Percentiles rank a stretch among this genome's conserved stretches.
These are phyloP conservation scores for Pseudocercospora cruenta DNA, from an alignment of 2,329 filamentous ascomycete genomes.

Conservation along the genomic window DNA sequence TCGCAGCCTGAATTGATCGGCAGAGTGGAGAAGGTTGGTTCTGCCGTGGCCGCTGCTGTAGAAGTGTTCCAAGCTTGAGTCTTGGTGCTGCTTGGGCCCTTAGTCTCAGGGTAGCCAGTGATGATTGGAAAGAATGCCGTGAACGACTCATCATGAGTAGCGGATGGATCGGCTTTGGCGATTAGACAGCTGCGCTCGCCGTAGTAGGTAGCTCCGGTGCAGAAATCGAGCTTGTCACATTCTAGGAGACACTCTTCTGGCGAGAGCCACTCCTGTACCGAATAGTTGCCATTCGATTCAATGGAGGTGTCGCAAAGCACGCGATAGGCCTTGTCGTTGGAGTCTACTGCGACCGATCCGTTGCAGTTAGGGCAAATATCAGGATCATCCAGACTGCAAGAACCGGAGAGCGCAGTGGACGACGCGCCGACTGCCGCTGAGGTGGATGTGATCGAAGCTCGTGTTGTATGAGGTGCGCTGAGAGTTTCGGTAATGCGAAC, in stretches of 20 bases:
- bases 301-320: slow-evolving; percentile 26
- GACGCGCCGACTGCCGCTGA: slow-evolving; percentile 1
- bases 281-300: slow-evolving; percentile 26
- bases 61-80: slow-evolving; percentile 10
- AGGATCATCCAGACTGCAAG: slow-evolving; percentile 20
- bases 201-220: slow-evolving; percentile 30
- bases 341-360: slow-evolving; percentile 19
- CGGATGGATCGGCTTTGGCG: slow-evolving; percentile 27
- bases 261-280: slow-evolving; percentile 26
- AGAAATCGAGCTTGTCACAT: slow-evolving; percentile 31
- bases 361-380: slow-evolving; percentile 34
- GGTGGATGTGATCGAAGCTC: slow-evolving; percentile 11
- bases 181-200: slow-evolving; percentile 31
- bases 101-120: slow-evolving; percentile 9
- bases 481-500: slow-evolving; percentile 14
- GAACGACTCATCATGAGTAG: slow-evolving; percentile 23
- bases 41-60: slow-evolving; percentile 8
- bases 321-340: slow-evolving; percentile 19
- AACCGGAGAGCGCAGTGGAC: slow-evolving; percentile 1
- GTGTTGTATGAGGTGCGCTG: slow-evolving; percentile 3
- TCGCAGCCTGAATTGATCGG: slow-evolving; percentile 26
- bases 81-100: not conserved
- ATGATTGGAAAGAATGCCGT: slow-evolving; percentile 33
- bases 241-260: slow-evolving; percentile 25
- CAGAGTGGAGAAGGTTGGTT: slow-evolving; percentile 24